Base-by-base conservation (phyloP, 2,329 filamentous ascomycete species). In the Diaporthe sp. region DNA sequence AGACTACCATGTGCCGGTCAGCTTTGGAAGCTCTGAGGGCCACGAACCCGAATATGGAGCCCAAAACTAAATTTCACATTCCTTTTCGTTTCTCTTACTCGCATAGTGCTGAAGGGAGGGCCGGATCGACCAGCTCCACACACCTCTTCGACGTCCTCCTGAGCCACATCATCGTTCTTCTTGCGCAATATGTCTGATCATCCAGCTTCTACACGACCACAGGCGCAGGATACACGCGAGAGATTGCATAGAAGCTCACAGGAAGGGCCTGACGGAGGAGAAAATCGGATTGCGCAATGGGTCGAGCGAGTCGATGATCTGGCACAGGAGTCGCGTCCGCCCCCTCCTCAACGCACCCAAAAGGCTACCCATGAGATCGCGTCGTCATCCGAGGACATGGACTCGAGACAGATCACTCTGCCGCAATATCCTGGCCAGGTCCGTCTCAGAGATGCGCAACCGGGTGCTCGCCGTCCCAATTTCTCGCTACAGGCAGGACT, bases 1-100 rank as follows among this genome's bases (percentile, higher is more conserved):
- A 37, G 63, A 17, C 63, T 67, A 51, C 31, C 12, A 17, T 25
- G 63, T 37, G 58, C 28, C 63, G 63, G 63, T 37, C 63, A 67
- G 13, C 20, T 51, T 51, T 67, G 28, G 63, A 25, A 37, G 63
- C 63, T 51, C 1, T 25, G 28, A 67, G 44, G 44, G 2, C 37
- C 63, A 67, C 20, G 4, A 37, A 51, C 12, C 20, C 3, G 22
- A 37, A 68, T 6, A 20, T 53, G 25, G 31, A 67, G 63, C 31
- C 39, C 47, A 20, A 25, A 34, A 7, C 5, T 20, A 22, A 10
- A 39, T 25, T 51, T 49, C 12, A 25, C 20, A 13, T 39, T 39
- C 22, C n/a, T 0, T 20, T 68, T 25, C 39, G 28, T 67, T n/a
- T 25, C 13, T 20, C 20, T 53, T 51, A 25, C 47, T 20, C 8